phyloP scores from a whole-genome alignment of 345 rosid species.

The Moricandia moricandioides region DNA sequence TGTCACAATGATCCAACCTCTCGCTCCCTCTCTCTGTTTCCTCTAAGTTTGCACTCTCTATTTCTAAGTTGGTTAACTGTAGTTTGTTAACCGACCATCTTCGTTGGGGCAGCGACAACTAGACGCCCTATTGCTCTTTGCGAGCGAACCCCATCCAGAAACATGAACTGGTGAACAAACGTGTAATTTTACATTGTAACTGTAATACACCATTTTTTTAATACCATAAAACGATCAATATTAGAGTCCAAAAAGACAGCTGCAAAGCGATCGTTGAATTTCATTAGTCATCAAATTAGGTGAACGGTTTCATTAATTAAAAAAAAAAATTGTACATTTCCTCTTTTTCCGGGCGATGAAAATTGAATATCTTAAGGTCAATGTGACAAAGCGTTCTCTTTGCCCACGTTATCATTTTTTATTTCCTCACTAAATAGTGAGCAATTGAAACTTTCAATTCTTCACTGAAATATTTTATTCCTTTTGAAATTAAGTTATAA shows the following conservation, averaged over 20 bases:
- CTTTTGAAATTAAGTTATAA: background rate
- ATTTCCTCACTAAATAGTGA: background rate
- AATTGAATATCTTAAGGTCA: slow-evolving; percentile 4
- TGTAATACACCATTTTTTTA: background rate
- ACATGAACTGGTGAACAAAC: background rate
- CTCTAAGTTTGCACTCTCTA: background rate
- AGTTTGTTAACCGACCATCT: background rate
- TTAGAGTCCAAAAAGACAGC: background rate
- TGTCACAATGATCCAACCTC: background rate
- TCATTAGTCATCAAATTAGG: slow-evolving; percentile 4
- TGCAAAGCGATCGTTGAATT: background rate
- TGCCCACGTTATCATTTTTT: background rate
- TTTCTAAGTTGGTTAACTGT: background rate
- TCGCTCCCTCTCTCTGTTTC: background rate
- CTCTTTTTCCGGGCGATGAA: slow-evolving; percentile 8
- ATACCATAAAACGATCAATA: background rate
- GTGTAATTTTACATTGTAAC: background rate
- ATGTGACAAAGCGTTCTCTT: background rate
- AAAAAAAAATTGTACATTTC: background rate
- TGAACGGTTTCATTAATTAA: background rate
- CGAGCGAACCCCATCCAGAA: background rate
- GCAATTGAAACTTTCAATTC: background rate
- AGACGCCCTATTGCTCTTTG: background rate
- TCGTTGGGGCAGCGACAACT: background rate
- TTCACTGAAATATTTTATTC: background rate